Conservation (phyloP, 108 stramenopile species). For the Skeletonema marinoi region DNA sequence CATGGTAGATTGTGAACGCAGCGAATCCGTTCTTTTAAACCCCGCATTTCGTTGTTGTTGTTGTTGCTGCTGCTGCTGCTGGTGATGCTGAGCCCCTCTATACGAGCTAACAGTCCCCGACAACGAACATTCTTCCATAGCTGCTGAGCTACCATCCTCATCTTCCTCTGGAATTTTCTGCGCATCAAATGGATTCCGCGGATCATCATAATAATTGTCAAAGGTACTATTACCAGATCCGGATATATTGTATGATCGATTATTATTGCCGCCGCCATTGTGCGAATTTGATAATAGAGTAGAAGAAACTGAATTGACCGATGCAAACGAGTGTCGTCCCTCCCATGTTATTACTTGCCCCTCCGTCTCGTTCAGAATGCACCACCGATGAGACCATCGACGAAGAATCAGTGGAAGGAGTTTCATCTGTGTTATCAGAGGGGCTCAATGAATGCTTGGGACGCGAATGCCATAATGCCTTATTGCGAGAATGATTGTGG, state of each 20-base stretch:
- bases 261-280: background rate
- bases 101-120: background rate
- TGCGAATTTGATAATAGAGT: background rate
- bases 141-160: constrained; percentile 24
- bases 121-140: constrained; percentile 27
- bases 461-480: constrained; percentile 10
- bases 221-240: background rate
- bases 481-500: background rate
- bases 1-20: background rate
- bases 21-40: background rate
- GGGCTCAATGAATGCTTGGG: constrained; percentile 3
- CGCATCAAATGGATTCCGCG: constrained; percentile 5
- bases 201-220: constrained; percentile 13
- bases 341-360: background rate
- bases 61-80: constrained; percentile 13
- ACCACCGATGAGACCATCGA: background rate
- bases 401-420: constrained; percentile 10
- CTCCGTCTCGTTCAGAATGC: background rate
- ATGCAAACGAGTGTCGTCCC: background rate
- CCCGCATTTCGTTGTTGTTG: background rate
- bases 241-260: background rate
- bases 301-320: background rate
- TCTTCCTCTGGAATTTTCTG: constrained; percentile 29
- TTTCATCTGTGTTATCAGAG: constrained; percentile 10
- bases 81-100: constrained; percentile 1